Percentiles rank a stretch among this genome's conserved stretches.
phyloP scores from a whole-genome alignment of 352 stramenopile genomes.

The Phytophthora pistaciae region DNA sequence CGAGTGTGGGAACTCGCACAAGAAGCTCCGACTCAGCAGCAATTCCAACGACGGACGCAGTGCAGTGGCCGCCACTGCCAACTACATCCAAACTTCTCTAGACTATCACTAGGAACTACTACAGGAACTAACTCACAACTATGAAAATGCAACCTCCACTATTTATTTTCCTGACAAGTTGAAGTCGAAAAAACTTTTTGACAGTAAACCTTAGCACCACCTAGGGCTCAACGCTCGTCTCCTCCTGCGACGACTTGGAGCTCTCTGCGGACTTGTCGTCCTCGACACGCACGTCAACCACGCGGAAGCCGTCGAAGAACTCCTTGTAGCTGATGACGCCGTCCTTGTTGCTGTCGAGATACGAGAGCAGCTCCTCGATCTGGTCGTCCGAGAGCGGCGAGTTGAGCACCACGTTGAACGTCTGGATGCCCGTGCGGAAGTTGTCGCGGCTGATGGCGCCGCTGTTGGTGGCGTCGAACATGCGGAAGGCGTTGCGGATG shows the following conservation, averaged over 20 bases:
- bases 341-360: slow-evolving; percentile 92
- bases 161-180: slow-evolving; percentile 23
- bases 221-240: background rate
- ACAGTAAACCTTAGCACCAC: background rate
- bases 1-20: slow-evolving; percentile 18
- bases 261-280: slow-evolving; percentile 37
- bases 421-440: slow-evolving; percentile 86
- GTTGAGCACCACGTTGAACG: slow-evolving; percentile 92
- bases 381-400: slow-evolving; percentile 92
- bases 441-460: slow-evolving; percentile 86
- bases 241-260: slow-evolving; percentile 12
- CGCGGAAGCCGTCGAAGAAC: slow-evolving; percentile 93
- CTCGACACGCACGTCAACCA: slow-evolving; percentile 82
- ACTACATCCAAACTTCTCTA: slow-evolving; percentile 28
- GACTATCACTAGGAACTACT: slow-evolving; percentile 6
- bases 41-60: slow-evolving; percentile 8
- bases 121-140: background rate
- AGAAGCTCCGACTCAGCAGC: slow-evolving; percentile 30
- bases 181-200: slow-evolving; percentile 5
- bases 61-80: slow-evolving; percentile 24
- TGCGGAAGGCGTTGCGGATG: slow-evolving; percentile 92
- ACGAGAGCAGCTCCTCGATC: slow-evolving; percentile 89
- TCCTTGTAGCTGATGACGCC: slow-evolving; percentile 95
- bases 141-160: slow-evolving; percentile 16
- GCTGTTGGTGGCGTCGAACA: slow-evolving; percentile 91